Evolutionary conservation across 768 basidiomycete species (phyloP), one percentile per base, ranked within the genome.

Genomic region (Collybia nuda): DNA sequence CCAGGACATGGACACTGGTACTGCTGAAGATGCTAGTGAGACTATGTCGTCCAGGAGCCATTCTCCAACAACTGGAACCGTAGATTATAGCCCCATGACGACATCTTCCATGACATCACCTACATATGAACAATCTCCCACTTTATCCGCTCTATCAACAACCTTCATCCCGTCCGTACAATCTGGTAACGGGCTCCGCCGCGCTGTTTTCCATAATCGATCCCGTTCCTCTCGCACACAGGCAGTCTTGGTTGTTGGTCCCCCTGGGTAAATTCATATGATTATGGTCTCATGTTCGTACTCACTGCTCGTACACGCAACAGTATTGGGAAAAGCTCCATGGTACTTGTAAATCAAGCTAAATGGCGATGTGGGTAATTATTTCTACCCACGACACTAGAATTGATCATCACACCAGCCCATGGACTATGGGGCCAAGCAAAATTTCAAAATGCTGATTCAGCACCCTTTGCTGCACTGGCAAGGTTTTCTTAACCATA

Each of bases 371-470:
- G 84, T 82, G 57, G 61, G 74, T 54, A 48, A 15, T n/a, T 21
- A n/a, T n/a, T 17, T 40, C 2, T 21, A 11, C 46, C 23, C 9
- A 44, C 5, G 19, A 5, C 7, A 23, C 28, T 19, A 19, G 32
- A 36, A 41, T 17, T 55, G 44, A 29, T 53, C 11, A 6, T 22
- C 53, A 26, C 39, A 23, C 43, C 43, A 82, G 80, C 78, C 18
- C 85, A 86, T 55, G 86, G 86, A 3, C 73, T 88, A 5, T 89
- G 86, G 86, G 86, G 86, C 12, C 85, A 88, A 54, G 85, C 86
- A 6, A 88, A 87, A 65, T 88, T 88, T 54, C 81, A 85, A 56
- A 78, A 71, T 43, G 72, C 75, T 5, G 81, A 85, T 47, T 79
- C 84, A 2, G 82, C 85, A 3, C 88, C 88, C 14, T 90, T 88